Evolutionary conservation across 805 yeast genomes (phyloP).

Genomic region (Grigorovia transvaalensis): DNA sequence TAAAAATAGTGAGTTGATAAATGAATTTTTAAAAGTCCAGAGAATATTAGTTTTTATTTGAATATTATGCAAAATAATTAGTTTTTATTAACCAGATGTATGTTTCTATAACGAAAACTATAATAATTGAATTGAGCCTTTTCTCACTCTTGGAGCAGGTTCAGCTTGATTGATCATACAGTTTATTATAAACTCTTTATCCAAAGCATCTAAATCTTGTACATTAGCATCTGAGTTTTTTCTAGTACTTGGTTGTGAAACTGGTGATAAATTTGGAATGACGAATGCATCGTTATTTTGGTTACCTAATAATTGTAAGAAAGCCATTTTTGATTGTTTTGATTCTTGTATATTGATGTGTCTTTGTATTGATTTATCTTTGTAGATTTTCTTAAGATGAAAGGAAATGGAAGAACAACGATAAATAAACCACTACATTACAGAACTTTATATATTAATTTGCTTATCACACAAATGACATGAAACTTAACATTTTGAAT

Average conservation of each 20-base stretch:
- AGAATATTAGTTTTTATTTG: too few relatives aligned
- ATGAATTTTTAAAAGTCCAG: too few relatives aligned
- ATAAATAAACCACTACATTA: not conserved
- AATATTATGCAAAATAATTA: not conserved
- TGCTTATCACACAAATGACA: not conserved
- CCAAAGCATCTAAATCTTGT: constrained; percentile 5
- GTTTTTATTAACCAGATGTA: not conserved
- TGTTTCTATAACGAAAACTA: not conserved
- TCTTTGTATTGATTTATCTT: constrained; percentile 1
- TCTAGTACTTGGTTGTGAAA: constrained; percentile 30
- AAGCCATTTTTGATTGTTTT: constrained; percentile 20
- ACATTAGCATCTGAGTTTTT: constrained; percentile 19
- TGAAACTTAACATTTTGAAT: not conserved
- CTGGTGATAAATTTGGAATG: constrained; percentile 54
- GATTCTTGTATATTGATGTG: not conserved
- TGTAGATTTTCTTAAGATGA: not conserved
- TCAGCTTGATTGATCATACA: not conserved
- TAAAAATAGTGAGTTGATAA: too few relatives aligned
- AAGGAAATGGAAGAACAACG: not conserved
- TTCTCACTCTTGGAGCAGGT: constrained; percentile 1
- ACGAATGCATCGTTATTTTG: constrained; percentile 48
- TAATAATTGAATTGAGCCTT: constrained; percentile 6
- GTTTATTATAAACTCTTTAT: constrained; percentile 1
- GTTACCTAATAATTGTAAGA: constrained; percentile 43
- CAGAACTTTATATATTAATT: not conserved